Evolutionary conservation across 306 rosid genomes (phyloP).

Genomic region (Bauhinia variegata): DNA sequence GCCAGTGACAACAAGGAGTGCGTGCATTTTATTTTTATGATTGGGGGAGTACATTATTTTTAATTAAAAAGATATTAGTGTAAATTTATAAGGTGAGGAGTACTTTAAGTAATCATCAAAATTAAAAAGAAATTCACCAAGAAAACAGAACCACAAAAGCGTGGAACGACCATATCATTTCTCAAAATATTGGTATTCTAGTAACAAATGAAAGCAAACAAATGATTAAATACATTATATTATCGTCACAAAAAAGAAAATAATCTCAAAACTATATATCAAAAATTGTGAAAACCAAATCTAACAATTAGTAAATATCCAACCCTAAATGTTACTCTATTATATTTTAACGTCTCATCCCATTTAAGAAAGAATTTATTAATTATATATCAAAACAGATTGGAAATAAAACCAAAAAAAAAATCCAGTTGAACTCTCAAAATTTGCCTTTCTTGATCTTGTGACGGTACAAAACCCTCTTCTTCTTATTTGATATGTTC

Average conservation of each 20-base stretch:
- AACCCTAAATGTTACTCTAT: background rate
- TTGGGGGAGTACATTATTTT: no score
- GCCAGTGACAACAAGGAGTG: no score
- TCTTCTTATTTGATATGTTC: constrained; percentile 52
- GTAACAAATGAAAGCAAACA: background rate
- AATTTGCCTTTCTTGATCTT: constrained; percentile 39
- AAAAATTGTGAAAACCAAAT: background rate
- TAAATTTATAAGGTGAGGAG: no score
- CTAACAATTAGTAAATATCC: constrained; percentile 34
- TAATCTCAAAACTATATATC: background rate
- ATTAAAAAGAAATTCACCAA: no score
- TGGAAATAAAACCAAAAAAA: background rate
- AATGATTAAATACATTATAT: constrained; percentile 5
- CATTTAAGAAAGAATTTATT: constrained; percentile 4
- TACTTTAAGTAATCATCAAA: no score
- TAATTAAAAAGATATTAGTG: no score
- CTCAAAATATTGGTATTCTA: no score
- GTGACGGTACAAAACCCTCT: constrained; percentile 50
- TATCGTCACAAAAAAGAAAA: constrained; percentile 20
- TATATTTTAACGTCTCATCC: constrained; percentile 26
- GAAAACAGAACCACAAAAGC: no score
- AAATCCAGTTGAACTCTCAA: constrained; percentile 11
- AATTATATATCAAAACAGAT: background rate
- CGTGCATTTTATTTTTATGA: no score
- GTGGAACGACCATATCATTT: no score